Percentiles rank a stretch among this genome's conserved stretches.
These are phyloP conservation scores for Solanum phureja DNA, from an alignment of 257 asterid genomes.

Conservation along the genomic window DNA sequence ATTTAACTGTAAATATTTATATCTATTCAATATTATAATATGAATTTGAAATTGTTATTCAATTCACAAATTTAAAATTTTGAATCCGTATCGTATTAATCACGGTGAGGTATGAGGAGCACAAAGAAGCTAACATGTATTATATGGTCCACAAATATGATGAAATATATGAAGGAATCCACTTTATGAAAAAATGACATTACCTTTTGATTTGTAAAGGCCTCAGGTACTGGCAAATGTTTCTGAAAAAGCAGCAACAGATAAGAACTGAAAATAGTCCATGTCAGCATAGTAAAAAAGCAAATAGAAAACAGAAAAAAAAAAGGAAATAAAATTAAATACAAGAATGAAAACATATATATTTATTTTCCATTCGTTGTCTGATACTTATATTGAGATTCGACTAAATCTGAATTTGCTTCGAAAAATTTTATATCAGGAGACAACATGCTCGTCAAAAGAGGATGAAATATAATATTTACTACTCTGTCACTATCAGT, in stretches of 20 bases:
- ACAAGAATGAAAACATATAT: neutral
- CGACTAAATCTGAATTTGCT: neutral
- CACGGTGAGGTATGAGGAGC: neutral
- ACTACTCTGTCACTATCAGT: fast-evolving
- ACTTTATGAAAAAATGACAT: neutral
- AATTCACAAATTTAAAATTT: too few species aligned
- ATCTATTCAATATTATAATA: too few species aligned
- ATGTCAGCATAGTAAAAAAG: neutral
- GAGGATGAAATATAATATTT: neutral
- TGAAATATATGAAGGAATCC: neutral
- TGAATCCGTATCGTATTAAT: neutral
- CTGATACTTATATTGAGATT: fast-evolving
- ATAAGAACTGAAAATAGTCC: neutral
- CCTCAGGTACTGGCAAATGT: neutral
- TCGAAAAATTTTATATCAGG: fast-evolving
- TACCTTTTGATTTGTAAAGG: neutral
- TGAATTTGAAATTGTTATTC: too few species aligned
- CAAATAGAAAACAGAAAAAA: neutral
- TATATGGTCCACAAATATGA: neutral
- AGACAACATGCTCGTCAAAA: fast-evolving
- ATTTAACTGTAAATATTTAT: too few species aligned
- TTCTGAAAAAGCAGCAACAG: neutral
- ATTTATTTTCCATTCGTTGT: neutral
- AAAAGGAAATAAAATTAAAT: neutral
- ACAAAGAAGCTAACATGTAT: neutral